A percentile compares a stretch with the other conserved stretches of the same genome.
phyloP scores from a whole-genome alignment of 2,329 filamentous ascomycete genomes.

The Pseudogymnoascus sp. region DNA sequence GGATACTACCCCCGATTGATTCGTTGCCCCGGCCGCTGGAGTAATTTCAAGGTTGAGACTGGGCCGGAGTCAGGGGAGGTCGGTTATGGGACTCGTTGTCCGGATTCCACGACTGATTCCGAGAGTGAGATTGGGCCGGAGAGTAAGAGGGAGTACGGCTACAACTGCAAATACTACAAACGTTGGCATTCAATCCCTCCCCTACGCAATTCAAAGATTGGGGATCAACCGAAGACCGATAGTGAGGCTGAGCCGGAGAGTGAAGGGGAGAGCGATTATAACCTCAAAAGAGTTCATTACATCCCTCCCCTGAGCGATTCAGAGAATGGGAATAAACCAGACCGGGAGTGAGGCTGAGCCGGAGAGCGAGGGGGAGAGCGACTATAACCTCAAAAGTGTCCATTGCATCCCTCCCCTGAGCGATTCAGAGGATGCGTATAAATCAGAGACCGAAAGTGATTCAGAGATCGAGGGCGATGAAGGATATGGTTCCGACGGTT shows the following conservation, averaged over 20 bases:
- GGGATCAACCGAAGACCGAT: background rate
- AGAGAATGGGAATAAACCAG: too few species aligned
- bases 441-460: background rate
- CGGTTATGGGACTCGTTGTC: constrained; percentile 60
- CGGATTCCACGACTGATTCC: constrained; percentile 54
- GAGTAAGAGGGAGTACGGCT: constrained; percentile 51
- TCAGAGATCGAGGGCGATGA: background rate
- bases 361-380: constrained; percentile 51
- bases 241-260: background rate
- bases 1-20: too few species aligned
- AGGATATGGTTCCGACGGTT: background rate
- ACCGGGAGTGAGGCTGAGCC: too few species aligned
- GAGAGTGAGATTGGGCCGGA: too few species aligned
- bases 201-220: constrained; percentile 35
- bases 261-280: constrained; percentile 49
- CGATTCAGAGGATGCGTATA: constrained; percentile 35
- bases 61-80: constrained; percentile 50
- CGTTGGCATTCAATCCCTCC: background rate
- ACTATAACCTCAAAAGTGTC: constrained; percentile 36
- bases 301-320: too few species aligned
- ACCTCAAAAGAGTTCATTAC: background rate
- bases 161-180: constrained; percentile 29
- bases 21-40: too few species aligned
- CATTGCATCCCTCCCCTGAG: background rate
- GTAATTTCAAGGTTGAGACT: background rate